A percentile compares a stretch with the other conserved stretches of the same genome.
Evolutionary conservation across 2,329 filamentous ascomycete genomes (phyloP).

Genomic region (Ascochyta viciae-villosae): DNA sequence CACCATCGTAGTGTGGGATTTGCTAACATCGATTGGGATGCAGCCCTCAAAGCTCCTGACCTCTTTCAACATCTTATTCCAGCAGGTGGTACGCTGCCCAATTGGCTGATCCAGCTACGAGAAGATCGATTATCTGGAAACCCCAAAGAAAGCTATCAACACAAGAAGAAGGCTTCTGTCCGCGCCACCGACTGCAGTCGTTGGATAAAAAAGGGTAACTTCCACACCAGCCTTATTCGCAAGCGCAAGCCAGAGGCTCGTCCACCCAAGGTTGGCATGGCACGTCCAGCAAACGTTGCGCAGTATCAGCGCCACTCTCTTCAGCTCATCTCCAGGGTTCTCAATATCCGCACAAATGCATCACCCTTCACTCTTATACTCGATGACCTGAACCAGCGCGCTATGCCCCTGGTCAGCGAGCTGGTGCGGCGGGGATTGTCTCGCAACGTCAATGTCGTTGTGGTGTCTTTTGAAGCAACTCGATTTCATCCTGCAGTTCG

Average conservation of each 20-base stretch:
- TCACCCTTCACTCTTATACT: conserved; percentile 88
- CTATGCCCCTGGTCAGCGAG: conserved; percentile 72
- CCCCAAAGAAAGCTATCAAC: background rate
- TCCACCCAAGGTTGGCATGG: conserved; percentile 23
- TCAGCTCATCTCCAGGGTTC: conserved; percentile 80
- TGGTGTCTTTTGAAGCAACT: conserved; percentile 79
- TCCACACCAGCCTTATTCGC: conserved; percentile 12
- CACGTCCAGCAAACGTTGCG: conserved; percentile 27
- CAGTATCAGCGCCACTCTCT: conserved; percentile 85
- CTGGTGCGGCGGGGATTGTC: conserved; percentile 71
- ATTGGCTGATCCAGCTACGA: conserved; percentile 18
- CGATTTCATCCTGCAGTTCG: conserved; percentile 69
- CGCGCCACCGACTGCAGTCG: conserved; percentile 8
- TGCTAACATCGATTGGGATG: conserved; percentile 17
- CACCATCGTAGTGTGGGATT: background rate
- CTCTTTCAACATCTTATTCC: conserved; percentile 8
- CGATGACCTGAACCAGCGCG: conserved; percentile 84
- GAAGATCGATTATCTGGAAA: background rate
- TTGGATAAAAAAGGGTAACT: conserved; percentile 32
- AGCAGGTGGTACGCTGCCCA: conserved; percentile 6
- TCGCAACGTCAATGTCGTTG: conserved; percentile 69
- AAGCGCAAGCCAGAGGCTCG: conserved; percentile 22
- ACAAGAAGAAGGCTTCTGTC: background rate
- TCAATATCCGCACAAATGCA: conserved; percentile 78
- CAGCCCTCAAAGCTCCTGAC: conserved; percentile 10